phyloP scores from a whole-genome alignment of 192 early-diverging fungal species.

The Linnemannia zychae region DNA sequence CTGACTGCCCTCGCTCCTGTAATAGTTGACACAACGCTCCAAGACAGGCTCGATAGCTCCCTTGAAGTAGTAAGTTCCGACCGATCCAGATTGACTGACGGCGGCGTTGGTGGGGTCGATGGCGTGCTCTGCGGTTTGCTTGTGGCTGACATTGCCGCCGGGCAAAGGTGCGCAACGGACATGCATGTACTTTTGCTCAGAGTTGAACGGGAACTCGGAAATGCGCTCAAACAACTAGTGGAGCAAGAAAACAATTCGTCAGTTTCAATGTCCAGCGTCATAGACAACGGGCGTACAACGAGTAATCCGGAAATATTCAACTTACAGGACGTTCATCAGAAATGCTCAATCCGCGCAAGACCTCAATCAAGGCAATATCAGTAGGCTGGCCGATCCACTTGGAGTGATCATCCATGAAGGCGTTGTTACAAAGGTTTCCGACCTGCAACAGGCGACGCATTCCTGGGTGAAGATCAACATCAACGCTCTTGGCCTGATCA shows the following conservation, averaged over 20 bases:
- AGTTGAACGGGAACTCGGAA: conserved; percentile 90
- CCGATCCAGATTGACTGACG: conserved; percentile 51
- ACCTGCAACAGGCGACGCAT: conserved; percentile 61
- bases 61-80: conserved; percentile 74
- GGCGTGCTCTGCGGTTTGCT: conserved; percentile 42
- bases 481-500: conserved; percentile 57
- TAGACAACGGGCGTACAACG: not conserved
- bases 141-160: conserved; percentile 34
- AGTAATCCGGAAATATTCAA: not conserved
- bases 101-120: conserved; percentile 49
- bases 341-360: conserved; percentile 66
- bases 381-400: conserved; percentile 92
- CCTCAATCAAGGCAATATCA: conserved; percentile 92
- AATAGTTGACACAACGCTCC: conserved; percentile 76
- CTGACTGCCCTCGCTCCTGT: conserved; percentile 61
- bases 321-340: conserved; percentile 82
- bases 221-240: conserved; percentile 67
- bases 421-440: conserved; percentile 95
- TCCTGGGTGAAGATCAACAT: conserved; percentile 45
- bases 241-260: not conserved
- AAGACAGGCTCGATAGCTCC: conserved; percentile 90
- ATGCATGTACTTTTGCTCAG: conserved; percentile 95
- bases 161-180: conserved; percentile 67
- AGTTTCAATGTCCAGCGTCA: not conserved
- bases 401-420: conserved; percentile 78